Evolutionary conservation across 768 basidiomycete species (phyloP).

Genomic region (Naganishia vishniacii): DNA sequence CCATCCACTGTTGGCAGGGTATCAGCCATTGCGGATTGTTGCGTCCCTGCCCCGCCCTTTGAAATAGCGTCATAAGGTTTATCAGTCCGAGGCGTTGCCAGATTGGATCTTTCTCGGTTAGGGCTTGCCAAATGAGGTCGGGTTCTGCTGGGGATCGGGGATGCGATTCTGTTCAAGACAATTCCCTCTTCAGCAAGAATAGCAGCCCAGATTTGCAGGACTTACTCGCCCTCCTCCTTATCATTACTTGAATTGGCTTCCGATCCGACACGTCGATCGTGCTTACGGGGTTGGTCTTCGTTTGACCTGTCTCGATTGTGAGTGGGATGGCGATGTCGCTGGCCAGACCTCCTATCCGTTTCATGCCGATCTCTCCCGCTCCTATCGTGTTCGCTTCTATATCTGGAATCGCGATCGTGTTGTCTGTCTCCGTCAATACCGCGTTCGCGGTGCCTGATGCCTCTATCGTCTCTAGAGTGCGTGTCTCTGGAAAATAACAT

Average conservation of each 20-base stretch:
- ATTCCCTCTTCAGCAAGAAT: slow-evolving; percentile 13
- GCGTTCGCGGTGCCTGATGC: slow-evolving; percentile 21
- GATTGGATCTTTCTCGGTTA: not conserved
- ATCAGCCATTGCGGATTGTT: too few species aligned
- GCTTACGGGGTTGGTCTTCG: slow-evolving; percentile 30
- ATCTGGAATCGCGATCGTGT: slow-evolving; percentile 18
- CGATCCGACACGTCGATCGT: not conserved
- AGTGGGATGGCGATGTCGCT: not conserved
- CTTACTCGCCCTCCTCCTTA: slow-evolving; percentile 91
- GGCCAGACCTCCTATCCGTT: slow-evolving; percentile 27
- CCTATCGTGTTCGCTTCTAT: slow-evolving; percentile 27
- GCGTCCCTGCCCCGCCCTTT: too few species aligned
- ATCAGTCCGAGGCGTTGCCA: too few species aligned
- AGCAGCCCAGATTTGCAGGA: slow-evolving; percentile 45
- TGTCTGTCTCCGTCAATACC: slow-evolving; percentile 28
- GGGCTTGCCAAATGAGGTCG: not conserved
- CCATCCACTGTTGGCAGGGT: slow-evolving; percentile 33
- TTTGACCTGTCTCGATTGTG: not conserved
- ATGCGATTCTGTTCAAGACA: slow-evolving; percentile 18
- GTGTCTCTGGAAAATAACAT: not conserved
- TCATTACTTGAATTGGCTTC: slow-evolving; percentile 49
- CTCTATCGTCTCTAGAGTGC: not conserved
- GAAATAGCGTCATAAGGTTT: too few species aligned
- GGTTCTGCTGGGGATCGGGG: slow-evolving; percentile 20
- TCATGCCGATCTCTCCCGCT: too few species aligned